Percentiles rank a stretch among this genome's conserved stretches.
These are phyloP conservation scores for Verruconis gallopava DNA, from an alignment of 2,329 filamentous ascomycete species.

Conservation along the genomic window DNA sequence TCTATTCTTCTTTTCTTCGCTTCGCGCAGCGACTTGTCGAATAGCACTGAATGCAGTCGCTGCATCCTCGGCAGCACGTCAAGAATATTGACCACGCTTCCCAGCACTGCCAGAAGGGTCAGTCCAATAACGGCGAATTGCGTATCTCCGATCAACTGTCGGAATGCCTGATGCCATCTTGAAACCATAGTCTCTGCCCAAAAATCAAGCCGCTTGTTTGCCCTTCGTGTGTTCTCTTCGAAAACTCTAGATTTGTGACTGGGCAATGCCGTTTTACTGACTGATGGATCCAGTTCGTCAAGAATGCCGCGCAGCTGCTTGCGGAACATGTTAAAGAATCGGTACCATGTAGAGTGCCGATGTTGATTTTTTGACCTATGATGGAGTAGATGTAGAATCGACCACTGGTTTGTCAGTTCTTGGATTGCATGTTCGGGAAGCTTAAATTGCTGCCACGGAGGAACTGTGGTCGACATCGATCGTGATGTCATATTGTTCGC, in stretches of 20 bases:
- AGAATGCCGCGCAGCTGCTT: slow-evolving; percentile 49
- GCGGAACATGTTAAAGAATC: slow-evolving; percentile 56
- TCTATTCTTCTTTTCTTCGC: too few relatives aligned
- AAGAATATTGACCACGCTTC: slow-evolving; percentile 26
- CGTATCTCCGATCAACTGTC: slow-evolving; percentile 31
- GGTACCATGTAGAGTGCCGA: slow-evolving; percentile 69
- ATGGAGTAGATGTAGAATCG: slow-evolving; percentile 58
- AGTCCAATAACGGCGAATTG: slow-evolving; percentile 34
- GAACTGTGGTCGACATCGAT: not conserved
- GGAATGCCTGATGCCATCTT: slow-evolving; percentile 20
- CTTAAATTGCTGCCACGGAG: not conserved
- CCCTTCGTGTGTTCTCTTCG: not conserved
- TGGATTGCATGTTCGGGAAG: not conserved
- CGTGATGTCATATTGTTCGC: not conserved
- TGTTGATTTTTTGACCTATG: slow-evolving; percentile 91
- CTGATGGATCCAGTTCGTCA: slow-evolving; percentile 14
- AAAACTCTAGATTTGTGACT: not conserved
- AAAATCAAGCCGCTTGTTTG: not conserved
- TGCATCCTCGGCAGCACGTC: slow-evolving; percentile 29
- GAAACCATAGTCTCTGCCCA: not conserved
- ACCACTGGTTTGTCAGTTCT: not conserved
- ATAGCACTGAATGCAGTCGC: too few relatives aligned
- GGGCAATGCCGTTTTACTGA: not conserved
- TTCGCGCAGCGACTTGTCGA: too few relatives aligned
- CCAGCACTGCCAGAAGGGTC: slow-evolving; percentile 29